Base-by-base conservation (phyloP, 768 basidiomycete species). In the Hygrophorus russula region DNA sequence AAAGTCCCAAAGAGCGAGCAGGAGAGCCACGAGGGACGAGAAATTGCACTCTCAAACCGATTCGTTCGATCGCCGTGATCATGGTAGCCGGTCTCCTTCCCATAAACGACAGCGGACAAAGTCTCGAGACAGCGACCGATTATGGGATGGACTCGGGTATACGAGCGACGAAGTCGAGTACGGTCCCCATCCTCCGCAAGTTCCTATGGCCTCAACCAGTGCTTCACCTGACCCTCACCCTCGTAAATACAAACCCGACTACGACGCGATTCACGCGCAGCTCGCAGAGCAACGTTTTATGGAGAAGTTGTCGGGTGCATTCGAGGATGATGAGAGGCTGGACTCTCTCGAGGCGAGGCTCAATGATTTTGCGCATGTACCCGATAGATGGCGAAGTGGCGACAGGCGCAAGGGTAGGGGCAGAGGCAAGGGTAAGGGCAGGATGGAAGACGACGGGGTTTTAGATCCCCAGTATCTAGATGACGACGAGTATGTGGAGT, bases 401-500 rank as follows among this genome's bases (percentile, higher is more conserved):
- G 52, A 63, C 43, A 53, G 44, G 39, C 35, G 53, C 33, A 45
- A 55, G 44, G 46, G 45, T 44, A 37, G 56, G 32, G 56, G 63
- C 43, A 53, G 44, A 40, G 36, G 53, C 33, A 45, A 55, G 44
- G 46, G 45, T 44, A 37, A 54, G 31, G 46, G 49, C 42, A 48
- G 54, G 51, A 49, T 48, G 49, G 45, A 49, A 44, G 58, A 59
- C 20, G 59, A 57, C 44, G 65, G 70, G 20, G 60, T 67, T 51
- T 62, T 59, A 56, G 69, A 61, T 52, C 74, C 64, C 32, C 59
- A 54, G 28, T 38, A 56, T 38, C 82, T 93, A 82, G 80, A 82
- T 47, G 89, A 92, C 6, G 83, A 92, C 51, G 81, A 88, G 47
- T 94, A 94, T 51, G 76, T 82, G 1, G 86, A 89, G 52, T 93